A percentile compares a stretch with the other conserved stretches of the same genome.
These are phyloP conservation scores for Davidsoniella eucalypti DNA, from an alignment of 2,329 filamentous ascomycete genomes.

Conservation along the genomic window DNA sequence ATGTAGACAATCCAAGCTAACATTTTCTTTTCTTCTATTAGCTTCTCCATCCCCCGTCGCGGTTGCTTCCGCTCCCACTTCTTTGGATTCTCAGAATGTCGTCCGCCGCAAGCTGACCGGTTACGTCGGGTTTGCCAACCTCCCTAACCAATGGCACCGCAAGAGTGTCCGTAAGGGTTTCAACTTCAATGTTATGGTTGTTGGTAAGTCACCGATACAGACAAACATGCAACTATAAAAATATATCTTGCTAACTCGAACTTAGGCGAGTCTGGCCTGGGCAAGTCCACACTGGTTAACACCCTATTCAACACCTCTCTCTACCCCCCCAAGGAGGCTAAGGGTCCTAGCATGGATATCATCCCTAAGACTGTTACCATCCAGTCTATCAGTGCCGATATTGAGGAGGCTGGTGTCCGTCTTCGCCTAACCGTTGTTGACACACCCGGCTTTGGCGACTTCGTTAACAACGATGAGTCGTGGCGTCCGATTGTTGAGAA, in stretches of 20 bases:
- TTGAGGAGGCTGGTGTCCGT: conserved; percentile 95
- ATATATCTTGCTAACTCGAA: conserved; percentile 3
- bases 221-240: not conserved
- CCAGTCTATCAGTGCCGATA: conserved; percentile 87
- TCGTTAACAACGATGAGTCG: conserved; percentile 99
- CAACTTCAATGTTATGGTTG: conserved; percentile 99
- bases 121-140: conserved; percentile 95
- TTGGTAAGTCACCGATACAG: conserved; percentile 47
- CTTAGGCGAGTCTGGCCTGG: conserved; percentile 90
- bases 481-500: conserved; percentile 99
- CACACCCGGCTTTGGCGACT: conserved; percentile 95
- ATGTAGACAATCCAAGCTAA: conserved; percentile 1
- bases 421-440: conserved; percentile 93
- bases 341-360: conserved; percentile 91
- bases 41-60: conserved; percentile 17
- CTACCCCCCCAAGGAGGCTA: conserved; percentile 96
- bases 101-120: conserved; percentile 95
- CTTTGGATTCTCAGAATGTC: conserved; percentile 75
- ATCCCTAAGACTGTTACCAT: conserved; percentile 96
- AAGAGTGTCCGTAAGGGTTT: conserved; percentile 99
- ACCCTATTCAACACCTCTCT: conserved; percentile 98
- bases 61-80: conserved; percentile 26
- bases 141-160: conserved; percentile 99
- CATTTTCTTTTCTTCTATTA: conserved; percentile 1
- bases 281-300: conserved; percentile 98